Evolutionary conservation across 371 early-diverging fungal species (phyloP), one percentile per base, ranked within the genome.

Genomic region (Zopfochytrium polystomum): DNA sequence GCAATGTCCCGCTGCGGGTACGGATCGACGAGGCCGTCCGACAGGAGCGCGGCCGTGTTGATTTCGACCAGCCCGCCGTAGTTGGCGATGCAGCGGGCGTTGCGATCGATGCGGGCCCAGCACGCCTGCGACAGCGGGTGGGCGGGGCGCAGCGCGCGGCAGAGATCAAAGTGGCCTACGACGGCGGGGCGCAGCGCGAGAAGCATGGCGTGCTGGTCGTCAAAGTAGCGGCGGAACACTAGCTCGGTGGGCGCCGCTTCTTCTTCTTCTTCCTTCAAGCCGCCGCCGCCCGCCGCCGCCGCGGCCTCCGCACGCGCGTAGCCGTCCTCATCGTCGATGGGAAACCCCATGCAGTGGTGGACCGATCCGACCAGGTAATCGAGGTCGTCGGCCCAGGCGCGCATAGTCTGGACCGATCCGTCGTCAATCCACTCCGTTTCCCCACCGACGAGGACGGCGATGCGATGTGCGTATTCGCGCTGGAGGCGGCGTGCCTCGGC

Each of bases 291-390:
- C n/a, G n/a, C n/a, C n/a, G n/a, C n/a, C n/a, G n/a, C n/a, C n/a
- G 26, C 65, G 55, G 35, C 60, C 45, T 50, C 63, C 49, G 75
- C 65, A 48, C 53, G 53, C 7, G 68, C 71, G 34, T 66, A 73
- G 31, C 57, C 38, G 0, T n/a, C 78, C 82, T 22, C 31, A 35
- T 88, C 85, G 66, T 97, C 97, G 66, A 95, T 81, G 3, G 97
- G 93, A 20, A 84, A 71, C 0, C 78, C 81, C 33, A 76, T 68
- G 2, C 91, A 83, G 61, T 97, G 97, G 72, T 97, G 97, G 38
- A 96, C 75, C 0, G 95, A 94, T 0, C 97, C 97, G n/a, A 97
- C 93, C 2, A 91, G 67, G 65, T 92, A 95, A 63, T 95, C 88
- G 57, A 84, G 61, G 25, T 49, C 22, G 70, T 46, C 23, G 0